Percentiles rank a stretch among this genome's conserved stretches.
Conservation (phyloP, 139 green algal genomes). For the Auxenochlorella pyrenoidosa region DNA sequence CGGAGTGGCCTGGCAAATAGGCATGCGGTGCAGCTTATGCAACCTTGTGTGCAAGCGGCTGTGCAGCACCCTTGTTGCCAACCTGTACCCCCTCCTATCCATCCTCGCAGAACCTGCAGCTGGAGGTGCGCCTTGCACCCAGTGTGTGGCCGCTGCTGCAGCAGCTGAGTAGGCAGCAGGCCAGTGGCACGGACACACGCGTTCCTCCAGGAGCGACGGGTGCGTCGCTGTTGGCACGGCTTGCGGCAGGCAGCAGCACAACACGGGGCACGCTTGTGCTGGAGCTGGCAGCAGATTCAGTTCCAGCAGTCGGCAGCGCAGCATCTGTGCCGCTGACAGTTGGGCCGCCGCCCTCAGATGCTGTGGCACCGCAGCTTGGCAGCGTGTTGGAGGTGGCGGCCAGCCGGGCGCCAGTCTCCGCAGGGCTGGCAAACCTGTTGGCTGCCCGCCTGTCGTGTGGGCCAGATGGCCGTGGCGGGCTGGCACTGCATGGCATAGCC, state of each 20-base stretch:
- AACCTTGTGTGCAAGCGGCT: neutral
- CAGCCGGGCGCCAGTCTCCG: neutral
- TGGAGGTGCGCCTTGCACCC: neutral
- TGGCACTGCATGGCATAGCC: neutral
- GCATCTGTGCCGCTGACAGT: neutral
- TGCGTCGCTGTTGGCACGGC: neutral
- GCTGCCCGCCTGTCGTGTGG: neutral
- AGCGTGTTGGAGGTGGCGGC: conserved; percentile 1
- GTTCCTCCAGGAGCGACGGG: neutral
- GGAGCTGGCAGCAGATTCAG: neutral
- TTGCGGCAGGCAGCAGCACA: neutral
- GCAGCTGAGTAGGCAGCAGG: neutral
- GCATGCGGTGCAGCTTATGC: too few species aligned
- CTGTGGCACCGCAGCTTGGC: neutral
- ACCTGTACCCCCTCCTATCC: neutral
- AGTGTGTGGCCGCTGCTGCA: neutral
- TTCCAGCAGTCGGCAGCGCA: neutral
- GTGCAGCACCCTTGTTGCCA: too few species aligned
- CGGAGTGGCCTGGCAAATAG: too few species aligned
- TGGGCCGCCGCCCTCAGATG: neutral
- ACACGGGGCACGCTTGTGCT: neutral
- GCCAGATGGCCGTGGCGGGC: neutral
- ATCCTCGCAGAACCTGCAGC: neutral
- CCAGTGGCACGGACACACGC: neutral
- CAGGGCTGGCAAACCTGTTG: neutral